These are phyloP conservation scores for Punctularia strigosozonata DNA, from an alignment of 768 basidiomycete species.

Conservation along the genomic window DNA sequence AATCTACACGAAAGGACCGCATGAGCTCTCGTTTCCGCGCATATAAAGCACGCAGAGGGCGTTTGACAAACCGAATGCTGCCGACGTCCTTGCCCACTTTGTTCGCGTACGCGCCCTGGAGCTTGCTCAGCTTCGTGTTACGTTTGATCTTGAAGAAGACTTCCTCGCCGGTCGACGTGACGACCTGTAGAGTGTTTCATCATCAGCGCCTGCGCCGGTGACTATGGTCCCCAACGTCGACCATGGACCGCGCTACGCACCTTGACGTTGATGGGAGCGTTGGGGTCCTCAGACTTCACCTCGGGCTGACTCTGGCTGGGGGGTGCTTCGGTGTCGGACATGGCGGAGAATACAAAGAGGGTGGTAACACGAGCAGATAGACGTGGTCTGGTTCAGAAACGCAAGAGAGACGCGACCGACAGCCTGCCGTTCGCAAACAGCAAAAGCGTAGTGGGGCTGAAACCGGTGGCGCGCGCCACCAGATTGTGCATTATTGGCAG, in stretches of 20 bases:
- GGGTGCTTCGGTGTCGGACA: slow-evolving; percentile 45
- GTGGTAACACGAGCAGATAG: not conserved
- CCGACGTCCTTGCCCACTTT: slow-evolving; percentile 85
- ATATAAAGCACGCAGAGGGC: not conserved
- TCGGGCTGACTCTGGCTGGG: slow-evolving; percentile 17
- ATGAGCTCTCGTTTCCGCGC: not conserved
- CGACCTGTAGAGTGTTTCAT: slow-evolving; percentile 36
- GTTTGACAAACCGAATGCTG: slow-evolving; percentile 66
- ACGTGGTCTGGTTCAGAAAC: slow-evolving; percentile 1
- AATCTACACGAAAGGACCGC: slow-evolving; percentile 57
- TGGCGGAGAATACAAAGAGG: slow-evolving; percentile 13
- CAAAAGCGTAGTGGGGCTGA: no score
- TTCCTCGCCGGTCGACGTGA: slow-evolving; percentile 68
- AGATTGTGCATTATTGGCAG: no score
- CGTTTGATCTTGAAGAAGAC: slow-evolving; percentile 98
- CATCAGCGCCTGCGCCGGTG: not conserved
- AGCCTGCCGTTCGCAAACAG: no score
- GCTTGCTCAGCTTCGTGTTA: slow-evolving; percentile 83
- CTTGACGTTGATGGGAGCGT: slow-evolving; percentile 71
- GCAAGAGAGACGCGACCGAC: no score
- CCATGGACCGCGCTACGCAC: slow-evolving; percentile 22
- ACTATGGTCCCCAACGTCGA: not conserved
- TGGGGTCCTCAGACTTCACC: slow-evolving; percentile 37
- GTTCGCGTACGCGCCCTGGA: slow-evolving; percentile 84
- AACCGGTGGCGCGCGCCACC: no score